A percentile compares a stretch with the other conserved stretches of the same genome.
Evolutionary conservation across 768 basidiomycete species (phyloP).

Genomic region (Sarcodon aspratus): DNA sequence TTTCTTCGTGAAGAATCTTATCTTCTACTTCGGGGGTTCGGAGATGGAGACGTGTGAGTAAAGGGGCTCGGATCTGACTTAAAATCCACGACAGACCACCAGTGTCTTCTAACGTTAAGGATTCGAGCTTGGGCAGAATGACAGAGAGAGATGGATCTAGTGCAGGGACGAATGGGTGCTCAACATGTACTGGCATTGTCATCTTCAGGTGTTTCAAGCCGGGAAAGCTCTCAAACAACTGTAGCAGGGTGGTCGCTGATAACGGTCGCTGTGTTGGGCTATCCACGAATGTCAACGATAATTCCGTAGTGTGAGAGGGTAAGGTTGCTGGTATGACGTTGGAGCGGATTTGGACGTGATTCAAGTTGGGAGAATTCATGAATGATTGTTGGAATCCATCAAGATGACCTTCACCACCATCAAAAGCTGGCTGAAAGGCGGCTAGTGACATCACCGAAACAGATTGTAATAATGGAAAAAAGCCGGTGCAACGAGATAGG

Average conservation of each 20-base stretch:
- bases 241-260: conserved; percentile 7
- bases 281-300: conserved; percentile 7
- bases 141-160: conserved; percentile 8
- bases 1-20: conserved; percentile 19
- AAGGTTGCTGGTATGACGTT: conserved; percentile 12
- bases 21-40: conserved; percentile 22
- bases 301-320: conserved; percentile 13
- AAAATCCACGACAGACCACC: conserved; percentile 20
- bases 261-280: conserved; percentile 11
- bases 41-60: conserved; percentile 26
- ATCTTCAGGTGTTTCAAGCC: conserved; percentile 30
- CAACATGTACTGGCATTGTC: conserved; percentile 20
- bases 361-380: conserved; percentile 7
- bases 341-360: conserved; percentile 4
- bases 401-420: background rate
- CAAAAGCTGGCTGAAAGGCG: conserved; percentile 2
- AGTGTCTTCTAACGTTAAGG: conserved; percentile 19
- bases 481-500: conserved; percentile 22
- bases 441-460: conserved; percentile 14
- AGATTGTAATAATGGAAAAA: conserved; percentile 25
- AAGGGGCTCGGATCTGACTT: conserved; percentile 20
- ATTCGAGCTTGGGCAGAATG: conserved; percentile 15
- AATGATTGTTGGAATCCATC: background rate
- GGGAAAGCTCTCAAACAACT: conserved; percentile 26
- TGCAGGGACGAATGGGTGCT: conserved; percentile 12